Conservation (phyloP, 75 land plant genomes). For the Sequoia sempervirens region DNA sequence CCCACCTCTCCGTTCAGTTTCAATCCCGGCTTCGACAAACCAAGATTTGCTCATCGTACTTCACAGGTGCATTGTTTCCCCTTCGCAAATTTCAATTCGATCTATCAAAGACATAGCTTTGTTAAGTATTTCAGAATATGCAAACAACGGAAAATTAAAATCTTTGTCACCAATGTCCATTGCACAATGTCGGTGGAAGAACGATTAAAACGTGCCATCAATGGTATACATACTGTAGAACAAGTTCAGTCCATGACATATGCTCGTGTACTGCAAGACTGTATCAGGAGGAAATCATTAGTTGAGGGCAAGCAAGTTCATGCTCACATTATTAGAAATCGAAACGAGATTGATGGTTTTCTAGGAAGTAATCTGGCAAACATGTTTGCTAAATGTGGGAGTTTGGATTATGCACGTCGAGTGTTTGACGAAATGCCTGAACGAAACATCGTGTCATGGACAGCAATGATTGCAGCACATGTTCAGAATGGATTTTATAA, state of each 20-base stretch:
- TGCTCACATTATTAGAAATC: background rate
- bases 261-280: background rate
- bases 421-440: constrained; percentile 11
- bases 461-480: constrained; percentile 8
- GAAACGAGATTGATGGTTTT: background rate
- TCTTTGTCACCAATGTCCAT: background rate
- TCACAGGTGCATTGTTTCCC: background rate
- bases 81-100: background rate
- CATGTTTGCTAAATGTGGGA: constrained; percentile 3
- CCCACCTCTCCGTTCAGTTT: background rate
- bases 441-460: constrained; percentile 1
- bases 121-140: background rate
- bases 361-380: background rate
- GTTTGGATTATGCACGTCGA: background rate
- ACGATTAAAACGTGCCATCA: background rate
- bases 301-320: background rate
- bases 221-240: background rate
- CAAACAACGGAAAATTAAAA: background rate
- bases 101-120: background rate
- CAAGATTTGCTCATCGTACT: background rate
- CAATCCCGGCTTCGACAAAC: background rate
- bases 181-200: background rate
- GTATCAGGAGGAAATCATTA: background rate
- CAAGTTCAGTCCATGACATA: background rate
- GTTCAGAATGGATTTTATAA: background rate